Conservation (phyloP, 805 yeast genomes). For the Saturnispora dispora region DNA sequence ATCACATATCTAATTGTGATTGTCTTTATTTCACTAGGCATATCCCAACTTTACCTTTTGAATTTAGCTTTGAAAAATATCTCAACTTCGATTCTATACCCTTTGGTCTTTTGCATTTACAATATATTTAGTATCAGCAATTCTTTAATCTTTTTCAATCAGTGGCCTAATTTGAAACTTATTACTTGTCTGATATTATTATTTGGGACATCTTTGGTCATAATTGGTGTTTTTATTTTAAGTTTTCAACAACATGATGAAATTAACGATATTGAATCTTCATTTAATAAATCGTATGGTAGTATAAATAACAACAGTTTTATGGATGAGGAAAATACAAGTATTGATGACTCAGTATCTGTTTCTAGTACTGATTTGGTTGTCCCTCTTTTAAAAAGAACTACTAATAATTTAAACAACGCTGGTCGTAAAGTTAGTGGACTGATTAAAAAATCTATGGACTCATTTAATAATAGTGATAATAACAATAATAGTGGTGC, state of each 20-base stretch:
- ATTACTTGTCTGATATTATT: conserved; percentile 32
- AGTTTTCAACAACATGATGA: conserved; percentile 38
- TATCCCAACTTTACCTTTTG: conserved; percentile 61
- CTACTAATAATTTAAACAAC: conserved; percentile 20
- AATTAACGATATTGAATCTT: background rate
- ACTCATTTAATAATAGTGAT: conserved; percentile 11
- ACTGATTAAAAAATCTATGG: conserved; percentile 21
- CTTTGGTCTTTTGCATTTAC: conserved; percentile 76
- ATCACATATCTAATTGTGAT: conserved; percentile 43
- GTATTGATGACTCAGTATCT: background rate
- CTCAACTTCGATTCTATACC: conserved; percentile 73
- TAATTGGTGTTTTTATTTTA: conserved; percentile 61
- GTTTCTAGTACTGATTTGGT: conserved; percentile 14
- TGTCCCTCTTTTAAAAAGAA: conserved; percentile 19
- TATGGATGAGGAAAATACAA: background rate
- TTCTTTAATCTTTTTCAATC: conserved; percentile 50
- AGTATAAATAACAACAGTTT: background rate
- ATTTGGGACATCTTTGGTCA: conserved; percentile 40
- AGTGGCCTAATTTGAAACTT: conserved; percentile 32
- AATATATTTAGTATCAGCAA: conserved; percentile 62
- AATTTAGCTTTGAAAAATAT: conserved; percentile 63
- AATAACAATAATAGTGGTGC: background rate
- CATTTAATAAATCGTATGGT: conserved; percentile 1
- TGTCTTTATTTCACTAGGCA: conserved; percentile 52
- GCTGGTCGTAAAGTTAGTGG: conserved; percentile 24